Evolutionary conservation across 169 alveolate genomes (phyloP).

Genomic region (Plasmodium inui): DNA sequence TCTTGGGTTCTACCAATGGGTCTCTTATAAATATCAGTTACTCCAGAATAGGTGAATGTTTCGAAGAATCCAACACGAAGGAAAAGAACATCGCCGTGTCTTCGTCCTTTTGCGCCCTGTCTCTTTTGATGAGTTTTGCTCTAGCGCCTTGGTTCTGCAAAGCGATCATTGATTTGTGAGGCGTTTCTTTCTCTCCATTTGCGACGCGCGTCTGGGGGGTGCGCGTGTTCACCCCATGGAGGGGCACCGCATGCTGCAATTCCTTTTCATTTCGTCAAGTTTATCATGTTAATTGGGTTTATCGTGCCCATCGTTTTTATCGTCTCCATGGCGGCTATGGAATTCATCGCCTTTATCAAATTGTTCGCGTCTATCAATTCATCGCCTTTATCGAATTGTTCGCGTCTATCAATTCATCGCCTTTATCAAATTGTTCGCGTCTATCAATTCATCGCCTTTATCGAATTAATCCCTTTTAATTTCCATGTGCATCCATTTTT

Average conservation of each 20-base stretch:
- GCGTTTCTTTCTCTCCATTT: neutral
- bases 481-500: neutral
- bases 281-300: neutral
- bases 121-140: conserved; percentile 47
- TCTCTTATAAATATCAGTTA: conserved; percentile 30
- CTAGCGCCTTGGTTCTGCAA: conserved; percentile 56
- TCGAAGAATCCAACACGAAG: conserved; percentile 22
- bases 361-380: no score
- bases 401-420: no score
- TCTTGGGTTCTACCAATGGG: conserved; percentile 47
- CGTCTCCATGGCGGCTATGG: neutral
- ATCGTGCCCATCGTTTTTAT: no score
- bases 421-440: neutral
- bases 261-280: neutral
- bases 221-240: no score
- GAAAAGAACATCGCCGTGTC: conserved; percentile 35
- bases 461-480: neutral
- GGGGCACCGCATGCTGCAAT: neutral
- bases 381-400: no score
- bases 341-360: no score
- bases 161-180: conserved; percentile 3
- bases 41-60: conserved; percentile 47
- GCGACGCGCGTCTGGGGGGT: neutral
- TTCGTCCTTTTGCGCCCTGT: conserved; percentile 62
- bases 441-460: neutral